Conservation (phyloP, 371 early-diverging fungal genomes). For the Actinomucor elegans region DNA sequence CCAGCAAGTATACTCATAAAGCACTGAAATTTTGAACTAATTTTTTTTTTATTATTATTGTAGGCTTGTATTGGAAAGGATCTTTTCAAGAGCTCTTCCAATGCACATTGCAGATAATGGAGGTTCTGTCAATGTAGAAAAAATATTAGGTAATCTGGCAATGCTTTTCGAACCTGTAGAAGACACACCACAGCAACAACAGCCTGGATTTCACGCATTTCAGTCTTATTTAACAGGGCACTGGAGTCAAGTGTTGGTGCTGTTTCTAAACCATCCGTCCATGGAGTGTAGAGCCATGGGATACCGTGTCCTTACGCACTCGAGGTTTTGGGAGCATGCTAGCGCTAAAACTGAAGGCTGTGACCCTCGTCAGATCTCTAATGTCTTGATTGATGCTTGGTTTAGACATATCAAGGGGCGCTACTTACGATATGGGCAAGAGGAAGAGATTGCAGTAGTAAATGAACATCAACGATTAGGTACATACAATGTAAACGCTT, state of each 20-base stretch:
- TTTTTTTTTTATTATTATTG: not conserved
- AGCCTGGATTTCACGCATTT: slow-evolving; percentile 31
- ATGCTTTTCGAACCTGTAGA: slow-evolving; percentile 31
- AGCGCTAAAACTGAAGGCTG: not conserved
- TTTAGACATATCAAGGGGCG: slow-evolving; percentile 41
- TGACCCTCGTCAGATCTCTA: slow-evolving; percentile 18
- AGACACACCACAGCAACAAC: not conserved
- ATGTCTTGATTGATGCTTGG: slow-evolving; percentile 40
- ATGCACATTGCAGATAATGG: slow-evolving; percentile 41
- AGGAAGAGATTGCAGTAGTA: slow-evolving; percentile 15
- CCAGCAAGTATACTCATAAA: no score
- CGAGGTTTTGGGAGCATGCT: slow-evolving; percentile 37
- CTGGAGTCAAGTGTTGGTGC: slow-evolving; percentile 39
- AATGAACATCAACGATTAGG: slow-evolving; percentile 28
- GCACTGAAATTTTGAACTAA: no score
- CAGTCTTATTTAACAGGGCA: slow-evolving; percentile 29
- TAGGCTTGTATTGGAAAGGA: slow-evolving; percentile 32
- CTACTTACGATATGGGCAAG: slow-evolving; percentile 20
- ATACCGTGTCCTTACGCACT: slow-evolving; percentile 33
- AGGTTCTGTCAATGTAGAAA: slow-evolving; percentile 38
- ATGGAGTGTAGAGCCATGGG: slow-evolving; percentile 43
- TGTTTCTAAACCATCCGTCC: slow-evolving; percentile 48
- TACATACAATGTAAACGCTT: no score
- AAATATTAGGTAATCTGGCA: slow-evolving; percentile 37
- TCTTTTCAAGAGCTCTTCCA: slow-evolving; percentile 44